Base-by-base conservation (phyloP, 768 basidiomycete genomes). In the Rhizopogon roseolus region DNA sequence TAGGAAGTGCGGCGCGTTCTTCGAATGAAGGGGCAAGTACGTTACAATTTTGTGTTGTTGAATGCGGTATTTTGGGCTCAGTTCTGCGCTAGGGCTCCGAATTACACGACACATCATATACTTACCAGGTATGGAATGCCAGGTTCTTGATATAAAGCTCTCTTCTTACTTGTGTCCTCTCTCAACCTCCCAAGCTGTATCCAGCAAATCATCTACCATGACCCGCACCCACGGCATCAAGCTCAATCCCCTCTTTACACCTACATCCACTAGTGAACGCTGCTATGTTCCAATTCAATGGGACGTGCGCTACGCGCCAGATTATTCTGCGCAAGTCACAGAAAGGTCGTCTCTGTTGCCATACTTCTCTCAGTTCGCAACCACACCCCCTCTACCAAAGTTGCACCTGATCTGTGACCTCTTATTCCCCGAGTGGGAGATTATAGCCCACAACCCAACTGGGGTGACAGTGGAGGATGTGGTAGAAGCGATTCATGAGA, bases 401-500 rank as follows among this genome's bases (percentile, higher is more conserved):
- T 66, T 85, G 27, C 65, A 61, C 38, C 56, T 85, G 52, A 62
- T 67, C 9, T 83, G 80, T 54, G 81, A 75, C 28, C 61, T 82
- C 54, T 71, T 79, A 19, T 73, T 71, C 9, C 71, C 66, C 44
- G 55, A 68, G 9, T 81, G 80, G 77, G 63, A 64, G 5, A 74
- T 79, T 29, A 57, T 69, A 9, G 71, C 69, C 8, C 58, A 63
- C n/a, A 79, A 77, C 58, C 65, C 71, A 6, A 60, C 61, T 0
- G 78, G 77, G 8, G 75, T 85, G 40, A 84, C 81, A 2, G 61
- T 85, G 52, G 64, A 63, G n/a, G 78, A 85, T 43, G 71, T 84
- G 19, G 65, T 85, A 4, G 53, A 69, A 1, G 73, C 75, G n/a
- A 78, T 84, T 42, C 69, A 76, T 62, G 45, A 56, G 11, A 66